Base-by-base conservation (phyloP, 129 eudicot genomes). In the Saposhnikovia divaricata region DNA sequence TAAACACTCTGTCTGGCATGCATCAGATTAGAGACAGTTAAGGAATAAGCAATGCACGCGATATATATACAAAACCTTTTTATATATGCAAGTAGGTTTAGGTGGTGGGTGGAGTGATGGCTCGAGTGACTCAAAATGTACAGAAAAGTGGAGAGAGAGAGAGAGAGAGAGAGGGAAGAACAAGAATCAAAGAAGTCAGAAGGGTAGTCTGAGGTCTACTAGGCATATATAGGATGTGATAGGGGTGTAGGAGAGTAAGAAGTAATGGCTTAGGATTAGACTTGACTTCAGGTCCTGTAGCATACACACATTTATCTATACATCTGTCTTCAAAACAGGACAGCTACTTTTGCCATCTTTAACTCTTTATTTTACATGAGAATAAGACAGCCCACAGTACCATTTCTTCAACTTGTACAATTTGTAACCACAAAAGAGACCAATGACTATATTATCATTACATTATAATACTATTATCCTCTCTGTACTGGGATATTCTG, bases 1-100 rank as follows among this genome's bases (percentile, higher is more conserved):
- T 59, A n/a, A 59, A 57, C 27, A 59, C 68, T n/a, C 13, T 59
- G 68, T n/a, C 63, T 38, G 43, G 48, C 51, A 55, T 69, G 38
- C 71, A 37, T 38, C 80, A 77, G 50, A 77, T 42, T 39, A 77
- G 66, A 71, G 25, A 39, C 71, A 21, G 61, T 45, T 80, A 80
- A 23, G 72, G 68, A 27, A 79, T 28, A 46, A 40, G n/a, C 23
- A 53, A 21, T 7, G 53, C 78, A 80, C 61, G 82, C 70, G 53
- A 63, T 45, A 69, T 50, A 34, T 27, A 23, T 23, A 21, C 68
- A 59, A 23, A 59, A n/a, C 15, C 2, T n/a, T 2, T 59, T 57
- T 59, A 59, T 59, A 59, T n/a, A n/a, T 59, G 14, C 68, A 59
- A 59, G 68, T 59, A 59, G 68, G 68, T 59, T 59, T 57, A 57